Conservation (phyloP, 768 basidiomycete genomes). For the Rhizopogon salebrosus region DNA sequence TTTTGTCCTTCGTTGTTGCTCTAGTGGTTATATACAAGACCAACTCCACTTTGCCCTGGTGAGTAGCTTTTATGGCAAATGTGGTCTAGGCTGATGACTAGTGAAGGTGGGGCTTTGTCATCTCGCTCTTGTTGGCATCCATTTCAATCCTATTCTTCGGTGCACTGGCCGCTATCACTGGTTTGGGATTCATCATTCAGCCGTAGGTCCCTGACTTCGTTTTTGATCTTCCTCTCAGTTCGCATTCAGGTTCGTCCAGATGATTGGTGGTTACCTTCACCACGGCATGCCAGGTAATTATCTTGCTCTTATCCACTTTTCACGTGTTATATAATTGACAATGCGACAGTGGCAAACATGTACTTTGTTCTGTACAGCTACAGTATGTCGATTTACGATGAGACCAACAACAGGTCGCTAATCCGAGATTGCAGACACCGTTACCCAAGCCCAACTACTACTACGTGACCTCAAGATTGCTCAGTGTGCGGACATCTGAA, state of each 20-base stretch:
- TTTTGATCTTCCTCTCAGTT: background rate
- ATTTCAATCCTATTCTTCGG: slow-evolving; percentile 45
- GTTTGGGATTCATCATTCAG: slow-evolving; percentile 39
- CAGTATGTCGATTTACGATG: slow-evolving; percentile 21
- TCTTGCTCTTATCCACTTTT: background rate
- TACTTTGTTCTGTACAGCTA: slow-evolving; percentile 41
- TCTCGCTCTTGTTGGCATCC: slow-evolving; percentile 37
- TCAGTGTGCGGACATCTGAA: slow-evolving; percentile 22
- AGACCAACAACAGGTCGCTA: background rate
- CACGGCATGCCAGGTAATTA: slow-evolving; percentile 18
- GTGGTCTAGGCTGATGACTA: background rate
- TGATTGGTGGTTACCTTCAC: slow-evolving; percentile 32
- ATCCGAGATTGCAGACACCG: slow-evolving; percentile 29
- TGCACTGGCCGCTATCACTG: slow-evolving; percentile 41
- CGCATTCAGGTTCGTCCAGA: slow-evolving; percentile 37
- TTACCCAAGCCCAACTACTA: slow-evolving; percentile 39
- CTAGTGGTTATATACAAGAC: slow-evolving; percentile 26
- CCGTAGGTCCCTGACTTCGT: slow-evolving; percentile 14
- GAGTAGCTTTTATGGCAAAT: slow-evolving; percentile 2
- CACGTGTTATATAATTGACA: background rate
- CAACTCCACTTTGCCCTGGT: slow-evolving; percentile 45
- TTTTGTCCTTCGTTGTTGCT: background rate
- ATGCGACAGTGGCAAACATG: slow-evolving; percentile 23
- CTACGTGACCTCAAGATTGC: slow-evolving; percentile 45
- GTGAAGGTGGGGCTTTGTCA: slow-evolving; percentile 42